Evolutionary conservation across 495 filamentous ascomycete species (phyloP), one percentile per base, ranked within the genome.

Genomic region (Aspergillus wentii): DNA sequence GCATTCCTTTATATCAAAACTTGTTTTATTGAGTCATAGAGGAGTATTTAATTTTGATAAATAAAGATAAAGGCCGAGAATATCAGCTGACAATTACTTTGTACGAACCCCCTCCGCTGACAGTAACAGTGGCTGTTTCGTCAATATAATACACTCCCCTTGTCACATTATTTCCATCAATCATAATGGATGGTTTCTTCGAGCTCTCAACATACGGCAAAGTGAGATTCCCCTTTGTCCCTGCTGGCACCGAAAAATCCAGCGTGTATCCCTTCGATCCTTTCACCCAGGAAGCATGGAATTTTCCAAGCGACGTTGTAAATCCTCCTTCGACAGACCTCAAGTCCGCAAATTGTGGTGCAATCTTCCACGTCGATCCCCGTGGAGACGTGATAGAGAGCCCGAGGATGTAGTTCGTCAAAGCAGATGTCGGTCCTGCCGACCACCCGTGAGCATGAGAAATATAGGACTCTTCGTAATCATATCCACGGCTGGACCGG

Each of bases 391-490:
- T 54, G 3, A 80, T 42, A 30, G 66, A 56, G 20, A 84, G 64
- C 4, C 79, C 80, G 6, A 77, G 57, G 7, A 81, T 57, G 35
- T 71, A 69, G 22, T 69, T 59, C 2, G 62, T 74, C 20, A 84
- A 54, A 8, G 69, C 66, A 7, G 65, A 68, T 6, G 78, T 82
- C 3, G 79, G 79, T 8, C 77, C 75, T 4, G 72, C 63, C 0
- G 72, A 63, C 79, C 78, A 83, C 0, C 78, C 79, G 45, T 82
- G 80, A 1, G 79, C 71, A 40, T 82, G 78, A 3, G 61, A 65
- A 13, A 65, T 52, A 40, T 68, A 66, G 2, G 62, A 62, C 8
- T 54, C 30, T 26, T 68, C 60, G 35, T 61, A 53, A 19, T 31
- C 16, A 32, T 64, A 68, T 10, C 61, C 64, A 16, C 59, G 49